These are phyloP conservation scores for Eucalyptus tenuipes DNA, from an alignment of 345 rosid species.

Conservation along the genomic window DNA sequence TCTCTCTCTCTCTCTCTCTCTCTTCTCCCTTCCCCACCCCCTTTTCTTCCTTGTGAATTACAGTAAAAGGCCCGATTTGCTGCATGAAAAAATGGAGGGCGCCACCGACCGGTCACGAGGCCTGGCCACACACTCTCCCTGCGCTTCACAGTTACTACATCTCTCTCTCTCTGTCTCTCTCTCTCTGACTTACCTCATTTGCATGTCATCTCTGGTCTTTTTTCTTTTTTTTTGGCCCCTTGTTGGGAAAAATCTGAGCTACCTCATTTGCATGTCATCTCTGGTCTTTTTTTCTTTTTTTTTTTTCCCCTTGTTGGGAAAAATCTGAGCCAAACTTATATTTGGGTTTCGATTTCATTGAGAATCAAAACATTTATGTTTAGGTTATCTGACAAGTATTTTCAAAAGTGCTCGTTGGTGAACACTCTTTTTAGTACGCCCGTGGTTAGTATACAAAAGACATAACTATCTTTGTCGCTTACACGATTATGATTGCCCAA, in stretches of 20 bases:
- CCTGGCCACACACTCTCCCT: not conserved
- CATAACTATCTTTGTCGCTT: not conserved
- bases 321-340: not conserved
- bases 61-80: conserved; percentile 20
- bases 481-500: not conserved
- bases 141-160: not conserved
- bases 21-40: not conserved
- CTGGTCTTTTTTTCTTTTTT: not conserved
- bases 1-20: not conserved
- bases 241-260: not conserved
- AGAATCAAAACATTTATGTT: not conserved
- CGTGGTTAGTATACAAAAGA: not conserved
- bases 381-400: not conserved
- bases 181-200: not conserved
- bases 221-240: not conserved
- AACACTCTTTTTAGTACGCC: not conserved
- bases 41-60: not conserved
- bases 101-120: not conserved
- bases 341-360: not conserved
- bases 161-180: not conserved
- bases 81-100: conserved; percentile 49
- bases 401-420: no score
- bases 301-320: not conserved
- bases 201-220: not conserved
- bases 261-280: not conserved